phyloP scores from a whole-genome alignment of 805 yeast species.

The Kodamaea fukazawae region DNA sequence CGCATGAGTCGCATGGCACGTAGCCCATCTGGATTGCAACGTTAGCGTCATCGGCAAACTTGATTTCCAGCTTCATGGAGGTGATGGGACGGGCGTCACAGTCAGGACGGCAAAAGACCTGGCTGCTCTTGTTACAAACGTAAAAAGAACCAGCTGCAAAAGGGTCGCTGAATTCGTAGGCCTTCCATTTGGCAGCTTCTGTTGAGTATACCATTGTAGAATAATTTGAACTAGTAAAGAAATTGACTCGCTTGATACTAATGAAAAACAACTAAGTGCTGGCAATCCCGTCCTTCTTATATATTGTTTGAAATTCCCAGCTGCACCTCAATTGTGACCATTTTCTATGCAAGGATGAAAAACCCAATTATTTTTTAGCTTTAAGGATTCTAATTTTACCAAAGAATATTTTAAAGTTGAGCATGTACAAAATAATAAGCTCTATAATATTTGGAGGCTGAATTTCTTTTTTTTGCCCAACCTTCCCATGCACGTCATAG shows the following conservation, averaged over 20 bases:
- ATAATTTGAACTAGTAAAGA: background rate
- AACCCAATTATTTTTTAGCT: too few species aligned
- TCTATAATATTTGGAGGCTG: too few species aligned
- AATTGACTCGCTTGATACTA: background rate
- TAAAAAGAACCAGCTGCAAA: slow-evolving; percentile 58
- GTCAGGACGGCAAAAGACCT: slow-evolving; percentile 63
- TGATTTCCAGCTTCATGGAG: slow-evolving; percentile 44
- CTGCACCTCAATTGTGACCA: too few species aligned
- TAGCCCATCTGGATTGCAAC: slow-evolving; percentile 48
- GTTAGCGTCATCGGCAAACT: slow-evolving; percentile 38
- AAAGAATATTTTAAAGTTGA: too few species aligned
- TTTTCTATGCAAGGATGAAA: too few species aligned
- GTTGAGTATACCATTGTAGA: slow-evolving; percentile 28
- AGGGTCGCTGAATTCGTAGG: slow-evolving; percentile 65
- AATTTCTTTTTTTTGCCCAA: too few species aligned
- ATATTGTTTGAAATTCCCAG: background rate
- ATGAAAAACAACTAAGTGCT: background rate
- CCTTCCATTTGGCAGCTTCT: slow-evolving; percentile 54
- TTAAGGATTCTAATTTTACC: too few species aligned
- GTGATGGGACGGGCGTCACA: slow-evolving; percentile 52
- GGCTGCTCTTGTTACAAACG: slow-evolving; percentile 45
- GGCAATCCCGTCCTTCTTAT: background rate
- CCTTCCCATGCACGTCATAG: too few species aligned
- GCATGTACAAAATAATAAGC: too few species aligned
- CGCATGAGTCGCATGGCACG: slow-evolving; percentile 53